These are phyloP conservation scores for Solanum virginianum DNA, from an alignment of 257 asterid genomes.

Conservation along the genomic window DNA sequence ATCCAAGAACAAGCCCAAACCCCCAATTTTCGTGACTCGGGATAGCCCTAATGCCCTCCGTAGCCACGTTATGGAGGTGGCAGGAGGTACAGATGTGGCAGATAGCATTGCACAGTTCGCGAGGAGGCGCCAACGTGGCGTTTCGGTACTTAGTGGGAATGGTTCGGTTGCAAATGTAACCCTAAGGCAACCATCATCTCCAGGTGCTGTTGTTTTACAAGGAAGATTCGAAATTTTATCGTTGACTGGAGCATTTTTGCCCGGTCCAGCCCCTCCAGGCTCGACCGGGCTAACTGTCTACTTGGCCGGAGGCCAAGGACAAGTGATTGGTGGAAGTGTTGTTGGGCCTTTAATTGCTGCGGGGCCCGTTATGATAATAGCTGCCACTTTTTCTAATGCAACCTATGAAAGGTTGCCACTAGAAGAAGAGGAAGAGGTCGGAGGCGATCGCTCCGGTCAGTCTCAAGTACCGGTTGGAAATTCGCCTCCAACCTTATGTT, in stretches of 20 bases:
- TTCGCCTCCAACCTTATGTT: conserved; percentile 22
- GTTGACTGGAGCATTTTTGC: conserved; percentile 42
- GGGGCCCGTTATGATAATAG: conserved; percentile 48
- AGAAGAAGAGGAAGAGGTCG: conserved; percentile 31
- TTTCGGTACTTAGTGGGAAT: conserved; percentile 49
- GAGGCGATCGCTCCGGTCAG: background rate
- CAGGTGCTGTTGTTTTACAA: conserved; percentile 37
- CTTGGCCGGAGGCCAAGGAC: conserved; percentile 56
- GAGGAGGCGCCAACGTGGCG: conserved; percentile 54
- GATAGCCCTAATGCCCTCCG: conserved; percentile 57
- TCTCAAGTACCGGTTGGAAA: background rate
- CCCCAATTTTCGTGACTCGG: conserved; percentile 52
- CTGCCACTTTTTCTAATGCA: conserved; percentile 55
- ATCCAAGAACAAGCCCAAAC: conserved; percentile 55
- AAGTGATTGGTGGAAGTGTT: conserved; percentile 60
- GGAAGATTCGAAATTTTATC: conserved; percentile 62
- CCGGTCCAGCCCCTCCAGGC: conserved; percentile 47
- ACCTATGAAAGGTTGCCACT: conserved; percentile 56
- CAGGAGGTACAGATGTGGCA: conserved; percentile 47
- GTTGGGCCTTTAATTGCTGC: conserved; percentile 58
- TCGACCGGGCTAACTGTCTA: conserved; percentile 57
- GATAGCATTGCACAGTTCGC: conserved; percentile 54
- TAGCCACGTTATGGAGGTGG: conserved; percentile 60
- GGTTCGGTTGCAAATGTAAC: conserved; percentile 56
- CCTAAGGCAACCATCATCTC: conserved; percentile 38